Evolutionary conservation across 768 basidiomycete species (phyloP).

Genomic region (Phaeotremella fagi): DNA sequence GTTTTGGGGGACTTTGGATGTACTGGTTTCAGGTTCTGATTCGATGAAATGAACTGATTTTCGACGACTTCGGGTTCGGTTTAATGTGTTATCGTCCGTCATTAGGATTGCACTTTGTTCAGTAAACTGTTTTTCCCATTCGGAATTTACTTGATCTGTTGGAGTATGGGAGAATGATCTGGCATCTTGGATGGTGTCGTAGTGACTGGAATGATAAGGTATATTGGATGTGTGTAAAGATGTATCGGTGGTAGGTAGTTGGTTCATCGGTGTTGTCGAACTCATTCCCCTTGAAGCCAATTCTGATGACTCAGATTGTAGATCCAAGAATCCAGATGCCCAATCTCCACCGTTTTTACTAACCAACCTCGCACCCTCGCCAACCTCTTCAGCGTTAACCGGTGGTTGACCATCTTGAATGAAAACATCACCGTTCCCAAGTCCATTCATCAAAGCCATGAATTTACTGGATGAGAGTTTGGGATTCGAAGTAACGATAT

Average conservation of each 20-base stretch:
- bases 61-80: slow-evolving; percentile 2
- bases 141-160: not conserved
- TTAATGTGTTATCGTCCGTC: not conserved
- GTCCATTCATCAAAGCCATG: slow-evolving; percentile 17
- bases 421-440: slow-evolving; percentile 17
- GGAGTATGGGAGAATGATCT: not conserved
- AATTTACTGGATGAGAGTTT: slow-evolving; percentile 34
- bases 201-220: not conserved
- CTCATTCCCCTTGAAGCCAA: not conserved
- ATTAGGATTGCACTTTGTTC: slow-evolving; percentile 33
- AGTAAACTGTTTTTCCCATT: slow-evolving; percentile 11
- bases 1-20: slow-evolving; percentile 22
- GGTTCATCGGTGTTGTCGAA: not conserved
- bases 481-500: slow-evolving; percentile 15
- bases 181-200: not conserved
- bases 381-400: slow-evolving; percentile 12
- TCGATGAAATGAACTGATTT: slow-evolving; percentile 37
- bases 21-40: not conserved
- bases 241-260: not conserved
- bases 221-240: not conserved
- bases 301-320: not conserved
- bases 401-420: slow-evolving; percentile 16
- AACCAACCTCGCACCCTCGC: slow-evolving; percentile 20
- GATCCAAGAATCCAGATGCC: slow-evolving; percentile 19
- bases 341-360: slow-evolving; percentile 7